A percentile compares a stretch with the other conserved stretches of the same genome.
Evolutionary conservation across 2,329 filamentous ascomycete genomes (phyloP).

Genomic region (Penicillium hordei): DNA sequence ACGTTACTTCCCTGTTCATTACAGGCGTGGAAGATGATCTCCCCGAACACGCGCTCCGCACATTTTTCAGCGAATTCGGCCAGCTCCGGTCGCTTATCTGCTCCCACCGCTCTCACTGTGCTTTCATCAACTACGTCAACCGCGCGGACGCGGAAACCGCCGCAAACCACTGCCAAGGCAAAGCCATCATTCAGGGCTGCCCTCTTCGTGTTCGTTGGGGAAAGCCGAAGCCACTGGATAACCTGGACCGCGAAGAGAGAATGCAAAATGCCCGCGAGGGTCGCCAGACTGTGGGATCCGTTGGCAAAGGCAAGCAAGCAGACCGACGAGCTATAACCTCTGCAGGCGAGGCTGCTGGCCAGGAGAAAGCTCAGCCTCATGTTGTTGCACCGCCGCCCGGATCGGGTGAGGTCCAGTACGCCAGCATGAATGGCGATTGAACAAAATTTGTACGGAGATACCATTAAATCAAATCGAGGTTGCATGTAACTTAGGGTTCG

Average conservation of each 20-base stretch:
- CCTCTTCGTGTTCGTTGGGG: conserved; percentile 91
- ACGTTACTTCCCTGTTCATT: conserved; percentile 89
- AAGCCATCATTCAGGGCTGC: conserved; percentile 85
- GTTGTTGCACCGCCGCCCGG: conserved; percentile 77
- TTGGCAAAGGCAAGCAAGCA: conserved; percentile 43
- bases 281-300: conserved; percentile 55
- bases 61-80: conserved; percentile 85
- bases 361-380: conserved; percentile 38
- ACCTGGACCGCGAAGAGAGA: conserved; percentile 82
- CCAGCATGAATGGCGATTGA: conserved; percentile 80
- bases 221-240: conserved; percentile 85
- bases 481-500: conserved; percentile 28
- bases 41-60: conserved; percentile 84
- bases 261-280: conserved; percentile 79
- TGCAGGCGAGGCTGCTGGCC: conserved; percentile 43
- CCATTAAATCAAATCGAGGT: conserved; percentile 27
- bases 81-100: conserved; percentile 91
- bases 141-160: conserved; percentile 83
- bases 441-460: conserved; percentile 9
- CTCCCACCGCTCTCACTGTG: conserved; percentile 95
- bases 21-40: conserved; percentile 96
- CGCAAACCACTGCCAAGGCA: conserved; percentile 79
- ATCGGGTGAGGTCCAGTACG: conserved; percentile 74
- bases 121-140: conserved; percentile 91
- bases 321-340: conserved; percentile 37